phyloP scores from a whole-genome alignment of 768 basidiomycete genomes.

The Xerocomus brunneocitrinus region DNA sequence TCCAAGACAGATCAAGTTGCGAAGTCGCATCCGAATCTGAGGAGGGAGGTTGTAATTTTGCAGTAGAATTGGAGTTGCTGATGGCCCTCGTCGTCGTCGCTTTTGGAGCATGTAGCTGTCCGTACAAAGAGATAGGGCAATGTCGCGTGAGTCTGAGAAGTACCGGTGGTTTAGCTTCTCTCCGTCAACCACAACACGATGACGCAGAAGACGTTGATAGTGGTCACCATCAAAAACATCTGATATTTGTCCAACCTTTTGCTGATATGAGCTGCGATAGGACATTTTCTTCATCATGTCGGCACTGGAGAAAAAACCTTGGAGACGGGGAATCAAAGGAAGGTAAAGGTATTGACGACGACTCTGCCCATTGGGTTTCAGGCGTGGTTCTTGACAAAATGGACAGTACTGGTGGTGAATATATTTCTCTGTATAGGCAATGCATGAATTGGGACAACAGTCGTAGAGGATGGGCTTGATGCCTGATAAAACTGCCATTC shows the following conservation, averaged over 20 bases:
- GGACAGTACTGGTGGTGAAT: slow-evolving; percentile 25
- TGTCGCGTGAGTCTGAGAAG: slow-evolving; percentile 36
- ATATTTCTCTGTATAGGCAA: slow-evolving; percentile 2
- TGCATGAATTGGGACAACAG: background rate
- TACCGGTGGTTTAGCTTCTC: slow-evolving; percentile 20
- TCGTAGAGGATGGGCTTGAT: background rate
- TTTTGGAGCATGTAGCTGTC: slow-evolving; percentile 39
- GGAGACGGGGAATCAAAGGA: slow-evolving; percentile 36
- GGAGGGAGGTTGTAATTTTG: slow-evolving; percentile 43
- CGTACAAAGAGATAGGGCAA: slow-evolving; percentile 39
- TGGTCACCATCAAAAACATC: slow-evolving; percentile 30
- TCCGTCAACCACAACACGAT: slow-evolving; percentile 28
- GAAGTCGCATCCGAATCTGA: slow-evolving; percentile 25
- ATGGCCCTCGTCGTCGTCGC: slow-evolving; percentile 21
- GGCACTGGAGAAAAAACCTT: slow-evolving; percentile 19
- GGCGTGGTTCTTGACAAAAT: slow-evolving; percentile 32
- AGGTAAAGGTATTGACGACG: slow-evolving; percentile 33
- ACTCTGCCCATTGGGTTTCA: slow-evolving; percentile 17
- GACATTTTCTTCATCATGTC: slow-evolving; percentile 13
- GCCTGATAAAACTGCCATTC: background rate
- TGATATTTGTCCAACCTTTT: slow-evolving; percentile 16
- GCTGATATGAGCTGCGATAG: background rate
- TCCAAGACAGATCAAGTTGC: slow-evolving; percentile 36
- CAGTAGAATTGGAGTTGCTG: slow-evolving; percentile 39
- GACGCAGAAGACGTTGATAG: slow-evolving; percentile 27